Evolutionary conservation across 441 rosid genomes (phyloP).

Genomic region (Bocquillonia castaneifolia): DNA sequence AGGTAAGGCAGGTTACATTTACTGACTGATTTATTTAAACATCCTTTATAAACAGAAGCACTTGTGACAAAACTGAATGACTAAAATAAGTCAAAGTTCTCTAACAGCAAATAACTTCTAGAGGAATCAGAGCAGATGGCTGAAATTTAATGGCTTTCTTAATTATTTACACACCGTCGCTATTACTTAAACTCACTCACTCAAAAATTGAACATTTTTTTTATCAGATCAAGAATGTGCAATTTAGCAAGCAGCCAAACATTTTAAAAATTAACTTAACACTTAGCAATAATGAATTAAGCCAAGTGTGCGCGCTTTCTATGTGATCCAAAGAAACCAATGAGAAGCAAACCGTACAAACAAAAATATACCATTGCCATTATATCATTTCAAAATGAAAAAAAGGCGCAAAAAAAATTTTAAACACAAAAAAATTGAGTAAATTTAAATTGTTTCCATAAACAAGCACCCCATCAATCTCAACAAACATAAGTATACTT

Average conservation of each 20-base stretch:
- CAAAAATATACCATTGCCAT: no score
- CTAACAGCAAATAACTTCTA: no score
- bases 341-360: not conserved
- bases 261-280: no score
- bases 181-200: not conserved
- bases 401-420: not conserved
- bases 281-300: not conserved
- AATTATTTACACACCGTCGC: not conserved
- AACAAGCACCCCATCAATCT: not conserved
- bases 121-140: not conserved
- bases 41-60: not conserved
- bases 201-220: not conserved
- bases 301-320: not conserved
- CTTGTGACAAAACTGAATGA: not conserved
- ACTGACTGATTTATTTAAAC: no score
- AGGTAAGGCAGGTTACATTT: not conserved
- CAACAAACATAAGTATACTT: not conserved
- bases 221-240: no score
- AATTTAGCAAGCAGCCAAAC: no score
- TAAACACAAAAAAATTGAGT: not conserved
- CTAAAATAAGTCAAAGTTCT: no score
- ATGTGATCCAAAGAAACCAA: not conserved
- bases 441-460: not conserved
- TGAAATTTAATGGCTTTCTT: no score
- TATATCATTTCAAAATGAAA: not conserved